Evolutionary conservation across 805 yeast species (phyloP).

Genomic region (Metschnikowia aberdeeniae): DNA sequence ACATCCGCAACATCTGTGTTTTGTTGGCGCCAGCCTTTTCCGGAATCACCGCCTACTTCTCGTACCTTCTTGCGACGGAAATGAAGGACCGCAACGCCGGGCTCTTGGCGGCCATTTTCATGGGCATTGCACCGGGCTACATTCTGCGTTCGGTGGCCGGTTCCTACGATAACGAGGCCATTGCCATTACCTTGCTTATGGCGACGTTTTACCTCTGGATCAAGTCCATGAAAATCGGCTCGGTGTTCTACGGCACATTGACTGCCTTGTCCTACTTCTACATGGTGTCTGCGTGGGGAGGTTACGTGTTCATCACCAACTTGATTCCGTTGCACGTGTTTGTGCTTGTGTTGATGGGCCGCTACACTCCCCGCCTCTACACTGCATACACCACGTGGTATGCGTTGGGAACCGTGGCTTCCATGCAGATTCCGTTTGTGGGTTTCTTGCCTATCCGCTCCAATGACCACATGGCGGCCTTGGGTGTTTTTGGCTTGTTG

Average conservation of each 20-base stretch:
- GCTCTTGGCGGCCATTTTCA: conserved; percentile 84
- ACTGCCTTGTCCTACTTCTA: conserved; percentile 91
- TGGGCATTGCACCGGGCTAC: conserved; percentile 98
- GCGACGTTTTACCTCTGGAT: conserved; percentile 95
- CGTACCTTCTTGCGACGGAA: conserved; percentile 83
- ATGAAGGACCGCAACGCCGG: conserved; percentile 91
- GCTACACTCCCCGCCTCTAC: conserved; percentile 78
- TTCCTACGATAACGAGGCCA: conserved; percentile 97
- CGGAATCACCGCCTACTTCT: conserved; percentile 85
- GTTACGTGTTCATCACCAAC: conserved; percentile 97
- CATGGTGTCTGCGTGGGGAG: conserved; percentile 99
- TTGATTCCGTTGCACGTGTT: conserved; percentile 94
- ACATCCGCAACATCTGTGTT: conserved; percentile 94
- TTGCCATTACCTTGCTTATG: conserved; percentile 94
- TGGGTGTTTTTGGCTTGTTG: conserved; percentile 93
- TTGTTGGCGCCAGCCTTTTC: conserved; percentile 95
- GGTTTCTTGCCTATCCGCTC: conserved; percentile 96
- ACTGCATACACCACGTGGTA: conserved; percentile 96
- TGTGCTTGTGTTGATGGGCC: conserved; percentile 87
- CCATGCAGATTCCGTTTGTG: conserved; percentile 99
- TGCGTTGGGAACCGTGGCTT: conserved; percentile 92
- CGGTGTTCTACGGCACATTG: conserved; percentile 75
- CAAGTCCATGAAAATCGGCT: conserved; percentile 87
- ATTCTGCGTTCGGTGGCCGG: conserved; percentile 98
- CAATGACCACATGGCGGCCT: conserved; percentile 96